A percentile compares a stretch with the other conserved stretches of the same genome.
Conservation (phyloP, 768 basidiomycete genomes). For the Calocera cornea region DNA sequence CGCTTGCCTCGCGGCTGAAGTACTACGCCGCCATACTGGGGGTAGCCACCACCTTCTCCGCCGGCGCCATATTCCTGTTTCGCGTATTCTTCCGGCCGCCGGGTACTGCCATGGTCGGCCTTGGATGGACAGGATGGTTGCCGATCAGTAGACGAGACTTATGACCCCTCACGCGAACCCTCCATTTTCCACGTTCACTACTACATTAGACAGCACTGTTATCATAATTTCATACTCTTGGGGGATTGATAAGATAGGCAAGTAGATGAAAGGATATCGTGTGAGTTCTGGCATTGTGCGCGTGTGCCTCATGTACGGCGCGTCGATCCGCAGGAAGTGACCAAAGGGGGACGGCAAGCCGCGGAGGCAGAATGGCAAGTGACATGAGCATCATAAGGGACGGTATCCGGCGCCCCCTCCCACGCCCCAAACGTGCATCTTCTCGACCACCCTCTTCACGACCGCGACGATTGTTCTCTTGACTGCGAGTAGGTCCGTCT, state of each 20-base stretch:
- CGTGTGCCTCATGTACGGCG: not conserved
- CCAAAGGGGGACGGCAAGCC: not conserved
- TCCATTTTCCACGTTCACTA: not conserved
- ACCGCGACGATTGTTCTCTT: not conserved
- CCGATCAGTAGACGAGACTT: constrained; percentile 1
- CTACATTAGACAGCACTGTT: not conserved
- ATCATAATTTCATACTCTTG: not conserved
- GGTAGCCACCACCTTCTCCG: not conserved
- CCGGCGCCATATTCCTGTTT: not conserved
- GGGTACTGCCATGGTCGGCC: not conserved
- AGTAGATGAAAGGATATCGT: not conserved
- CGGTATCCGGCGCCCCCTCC: not conserved
- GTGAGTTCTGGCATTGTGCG: not conserved
- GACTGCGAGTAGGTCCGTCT: not conserved
- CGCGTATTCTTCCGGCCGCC: not conserved
- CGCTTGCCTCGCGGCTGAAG: constrained; percentile 1
- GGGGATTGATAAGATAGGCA: not conserved
- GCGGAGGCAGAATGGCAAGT: constrained; percentile 2
- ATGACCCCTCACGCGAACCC: not conserved
- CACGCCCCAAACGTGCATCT: not conserved
- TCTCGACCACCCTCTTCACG: not conserved
- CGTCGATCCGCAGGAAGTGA: not conserved
- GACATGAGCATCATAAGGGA: constrained; percentile 5
- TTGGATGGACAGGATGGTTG: constrained; percentile 1
- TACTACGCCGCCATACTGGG: not conserved